Percentiles rank a stretch among this genome's conserved stretches.
Evolutionary conservation across 257 asterid species (phyloP).

Genomic region (Solanum pennellii): DNA sequence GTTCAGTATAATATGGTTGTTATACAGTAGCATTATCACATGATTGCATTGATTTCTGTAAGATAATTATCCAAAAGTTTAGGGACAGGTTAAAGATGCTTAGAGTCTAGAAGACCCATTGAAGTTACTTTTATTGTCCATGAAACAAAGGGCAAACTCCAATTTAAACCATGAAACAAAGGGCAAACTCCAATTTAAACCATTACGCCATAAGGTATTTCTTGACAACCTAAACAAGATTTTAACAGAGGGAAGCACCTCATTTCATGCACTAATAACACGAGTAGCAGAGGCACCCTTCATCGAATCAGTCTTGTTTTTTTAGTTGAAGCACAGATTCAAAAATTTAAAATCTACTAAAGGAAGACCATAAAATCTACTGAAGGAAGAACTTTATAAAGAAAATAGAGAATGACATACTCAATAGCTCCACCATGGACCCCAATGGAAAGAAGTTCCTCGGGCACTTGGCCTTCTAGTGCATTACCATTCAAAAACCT

Average conservation of each 20-base stretch:
- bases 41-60: neutral
- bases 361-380: neutral
- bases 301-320: neutral
- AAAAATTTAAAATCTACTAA: neutral
- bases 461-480: slow-evolving; percentile 80
- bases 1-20: neutral
- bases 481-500: slow-evolving; percentile 65
- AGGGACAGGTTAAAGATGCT: neutral
- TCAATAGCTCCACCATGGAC: slow-evolving; percentile 96
- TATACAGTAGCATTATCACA: neutral
- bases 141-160: neutral
- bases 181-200: neutral
- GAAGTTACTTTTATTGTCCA: neutral
- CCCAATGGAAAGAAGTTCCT: slow-evolving; percentile 77
- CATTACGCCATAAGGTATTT: neutral
- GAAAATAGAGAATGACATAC: slow-evolving; percentile 31
- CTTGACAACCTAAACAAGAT: neutral
- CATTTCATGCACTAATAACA: neutral
- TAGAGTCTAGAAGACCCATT: neutral
- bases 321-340: neutral
- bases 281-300: neutral
- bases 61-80: neutral
- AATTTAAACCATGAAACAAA: neutral
- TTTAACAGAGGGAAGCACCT: neutral
- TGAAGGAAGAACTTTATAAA: neutral